phyloP scores from a whole-genome alignment of 768 basidiomycete genomes.

The Trametes coccinea region DNA sequence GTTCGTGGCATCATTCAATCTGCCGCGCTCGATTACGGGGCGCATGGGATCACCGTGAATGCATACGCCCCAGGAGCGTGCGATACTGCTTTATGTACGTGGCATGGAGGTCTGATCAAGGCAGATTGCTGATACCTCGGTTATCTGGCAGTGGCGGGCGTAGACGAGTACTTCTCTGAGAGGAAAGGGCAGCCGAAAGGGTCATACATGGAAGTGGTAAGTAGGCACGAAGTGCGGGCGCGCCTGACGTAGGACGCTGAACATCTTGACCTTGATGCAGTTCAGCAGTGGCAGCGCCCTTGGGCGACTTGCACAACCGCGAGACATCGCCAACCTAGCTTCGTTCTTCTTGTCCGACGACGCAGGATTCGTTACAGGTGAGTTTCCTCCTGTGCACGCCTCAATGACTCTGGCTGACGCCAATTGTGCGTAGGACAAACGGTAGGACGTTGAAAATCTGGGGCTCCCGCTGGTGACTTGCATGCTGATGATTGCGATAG shows the following conservation, averaged over 20 bases:
- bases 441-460: no score
- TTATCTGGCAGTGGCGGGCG: conserved; percentile 2
- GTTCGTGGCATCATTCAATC: conserved; percentile 29
- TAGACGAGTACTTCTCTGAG: conserved; percentile 23
- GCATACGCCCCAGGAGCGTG: conserved; percentile 31
- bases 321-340: conserved; percentile 35
- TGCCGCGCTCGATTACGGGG: conserved; percentile 26
- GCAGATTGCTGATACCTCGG: background rate
- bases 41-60: conserved; percentile 30
- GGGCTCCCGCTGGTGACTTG: background rate
- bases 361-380: conserved; percentile 33
- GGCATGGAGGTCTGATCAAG: no score
- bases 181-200: conserved; percentile 15
- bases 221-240: background rate
- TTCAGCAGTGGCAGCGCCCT: conserved; percentile 26
- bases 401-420: conserved; percentile 7
- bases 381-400: background rate
- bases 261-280: background rate
- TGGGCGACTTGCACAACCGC: conserved; percentile 28
- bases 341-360: conserved; percentile 33
- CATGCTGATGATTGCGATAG: background rate
- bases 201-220: conserved; percentile 13
- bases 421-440: no score
- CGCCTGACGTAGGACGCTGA: no score
- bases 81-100: conserved; percentile 19